These are phyloP conservation scores for Monosporascus sp. DNA, from an alignment of 2,329 filamentous ascomycete genomes.

Conservation along the genomic window DNA sequence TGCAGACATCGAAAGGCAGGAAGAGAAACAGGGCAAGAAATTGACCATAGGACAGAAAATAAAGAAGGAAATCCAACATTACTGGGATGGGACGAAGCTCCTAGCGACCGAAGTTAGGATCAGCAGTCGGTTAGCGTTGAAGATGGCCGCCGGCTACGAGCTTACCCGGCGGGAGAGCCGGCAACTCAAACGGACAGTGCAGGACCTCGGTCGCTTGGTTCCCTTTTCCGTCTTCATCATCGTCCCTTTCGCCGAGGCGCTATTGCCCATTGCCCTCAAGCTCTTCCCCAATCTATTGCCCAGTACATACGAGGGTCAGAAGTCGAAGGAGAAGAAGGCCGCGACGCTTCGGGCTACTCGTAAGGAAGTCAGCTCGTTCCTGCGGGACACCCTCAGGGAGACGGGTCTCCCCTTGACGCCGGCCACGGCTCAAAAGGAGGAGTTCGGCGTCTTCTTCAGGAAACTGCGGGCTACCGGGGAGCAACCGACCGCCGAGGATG, in stretches of 20 bases:
- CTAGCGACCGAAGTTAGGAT: constrained; percentile 89
- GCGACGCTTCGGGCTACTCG: constrained; percentile 74
- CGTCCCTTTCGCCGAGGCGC: constrained; percentile 89
- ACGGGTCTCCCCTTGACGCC: constrained; percentile 85
- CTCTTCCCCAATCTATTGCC: constrained; percentile 96
- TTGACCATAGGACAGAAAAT: constrained; percentile 86
- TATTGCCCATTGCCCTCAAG: constrained; percentile 86
- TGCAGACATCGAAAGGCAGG: constrained; percentile 54
- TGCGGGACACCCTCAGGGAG: constrained; percentile 83
- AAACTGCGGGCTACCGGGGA: constrained; percentile 92
- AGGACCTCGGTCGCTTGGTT: constrained; percentile 86
- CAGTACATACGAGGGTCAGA: constrained; percentile 92
- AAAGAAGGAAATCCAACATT: constrained; percentile 89
- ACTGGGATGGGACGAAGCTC: constrained; percentile 98
- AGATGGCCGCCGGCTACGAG: constrained; percentile 98
- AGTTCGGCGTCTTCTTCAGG: constrained; percentile 95
- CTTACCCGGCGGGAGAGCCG: constrained; percentile 88
- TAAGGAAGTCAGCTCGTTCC: constrained; percentile 88
- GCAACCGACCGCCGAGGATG: constrained; percentile 78
- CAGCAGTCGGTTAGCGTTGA: constrained; percentile 82
- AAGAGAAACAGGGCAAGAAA: constrained; percentile 76
- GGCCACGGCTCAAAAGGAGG: constrained; percentile 81
- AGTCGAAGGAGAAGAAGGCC: constrained; percentile 85
- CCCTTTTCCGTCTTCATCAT: constrained; percentile 97
- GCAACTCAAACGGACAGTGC: constrained; percentile 87